Percentiles rank a stretch among this genome's conserved stretches.
Evolutionary conservation across 441 rosid genomes (phyloP).

Genomic region (Pelargonium australe): DNA sequence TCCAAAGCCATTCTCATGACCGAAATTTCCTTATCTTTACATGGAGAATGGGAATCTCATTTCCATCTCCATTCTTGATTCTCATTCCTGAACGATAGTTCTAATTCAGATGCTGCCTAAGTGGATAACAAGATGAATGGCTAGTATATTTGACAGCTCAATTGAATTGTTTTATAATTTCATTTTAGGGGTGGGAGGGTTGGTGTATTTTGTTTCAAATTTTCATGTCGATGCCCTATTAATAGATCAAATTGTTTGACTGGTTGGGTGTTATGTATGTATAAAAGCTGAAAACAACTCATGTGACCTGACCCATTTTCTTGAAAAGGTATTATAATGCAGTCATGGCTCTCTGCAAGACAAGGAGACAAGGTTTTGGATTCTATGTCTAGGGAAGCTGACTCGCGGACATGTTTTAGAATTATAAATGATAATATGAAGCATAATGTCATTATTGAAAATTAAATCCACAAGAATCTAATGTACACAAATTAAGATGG

Average conservation of each 20-base stretch:
- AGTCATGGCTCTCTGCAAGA: not conserved
- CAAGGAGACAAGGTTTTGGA: constrained; percentile 9
- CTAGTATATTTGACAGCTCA: not conserved
- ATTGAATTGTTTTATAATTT: not conserved
- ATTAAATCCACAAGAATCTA: not conserved
- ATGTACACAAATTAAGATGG: not conserved
- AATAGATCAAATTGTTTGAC: not conserved
- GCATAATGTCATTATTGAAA: not conserved
- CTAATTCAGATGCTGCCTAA: no score
- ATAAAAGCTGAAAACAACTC: constrained; percentile 3
- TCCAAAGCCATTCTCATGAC: no score
- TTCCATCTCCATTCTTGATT: no score
- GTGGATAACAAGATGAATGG: not conserved
- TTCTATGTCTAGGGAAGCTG: constrained; percentile 4
- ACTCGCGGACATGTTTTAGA: constrained; percentile 8
- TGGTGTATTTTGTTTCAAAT: not conserved
- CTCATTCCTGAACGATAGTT: no score
- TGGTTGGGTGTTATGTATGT: not conserved
- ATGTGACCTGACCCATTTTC: constrained; percentile 9
- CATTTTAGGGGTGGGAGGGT: not conserved
- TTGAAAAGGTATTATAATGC: constrained; percentile 5
- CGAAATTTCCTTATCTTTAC: no score
- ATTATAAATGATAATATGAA: not conserved
- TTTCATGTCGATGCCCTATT: not conserved
- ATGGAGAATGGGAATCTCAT: no score